These are phyloP conservation scores for Fusarium floridanum DNA, from an alignment of 2,329 filamentous ascomycete genomes.

Conservation along the genomic window DNA sequence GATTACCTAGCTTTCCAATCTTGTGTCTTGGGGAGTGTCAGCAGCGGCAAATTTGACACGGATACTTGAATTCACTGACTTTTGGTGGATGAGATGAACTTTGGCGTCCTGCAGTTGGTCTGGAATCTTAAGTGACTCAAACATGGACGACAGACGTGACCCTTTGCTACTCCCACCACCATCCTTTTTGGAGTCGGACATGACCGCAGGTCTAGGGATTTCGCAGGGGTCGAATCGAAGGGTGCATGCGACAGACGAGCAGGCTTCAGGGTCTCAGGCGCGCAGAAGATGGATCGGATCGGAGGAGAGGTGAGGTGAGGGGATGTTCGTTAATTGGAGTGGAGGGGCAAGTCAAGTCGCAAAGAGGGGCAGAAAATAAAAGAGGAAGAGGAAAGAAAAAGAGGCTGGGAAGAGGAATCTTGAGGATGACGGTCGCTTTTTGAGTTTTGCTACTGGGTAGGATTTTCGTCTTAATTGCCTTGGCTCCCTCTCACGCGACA, in stretches of 20 bases:
- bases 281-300: slow-evolving; percentile 23
- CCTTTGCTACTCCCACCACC: slow-evolving; percentile 36
- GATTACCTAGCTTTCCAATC: slow-evolving; percentile 72
- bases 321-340: slow-evolving; percentile 14
- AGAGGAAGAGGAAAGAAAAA: not conserved
- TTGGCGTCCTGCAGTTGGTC: slow-evolving; percentile 72
- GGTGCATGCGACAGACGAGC: slow-evolving; percentile 1
- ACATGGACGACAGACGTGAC: slow-evolving; percentile 47
- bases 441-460: not conserved
- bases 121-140: slow-evolving; percentile 60
- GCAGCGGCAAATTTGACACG: not conserved
- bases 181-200: slow-evolving; percentile 45
- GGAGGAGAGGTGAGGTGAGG: slow-evolving; percentile 24
- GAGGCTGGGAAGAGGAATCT: not conserved
- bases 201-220: slow-evolving; percentile 26
- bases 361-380: not conserved
- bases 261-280: slow-evolving; percentile 7
- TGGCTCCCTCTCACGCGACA: slow-evolving; percentile 39
- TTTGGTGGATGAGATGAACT: slow-evolving; percentile 68
- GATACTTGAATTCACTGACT: slow-evolving; percentile 56
- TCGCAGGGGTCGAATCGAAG: slow-evolving; percentile 13
- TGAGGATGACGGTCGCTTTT: slow-evolving; percentile 20
- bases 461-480: slow-evolving; percentile 5
- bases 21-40: slow-evolving; percentile 57
- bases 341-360: slow-evolving; percentile 17